phyloP scores from a whole-genome alignment of 2,329 filamentous ascomycete genomes.

The Arthrinium puccinioides region DNA sequence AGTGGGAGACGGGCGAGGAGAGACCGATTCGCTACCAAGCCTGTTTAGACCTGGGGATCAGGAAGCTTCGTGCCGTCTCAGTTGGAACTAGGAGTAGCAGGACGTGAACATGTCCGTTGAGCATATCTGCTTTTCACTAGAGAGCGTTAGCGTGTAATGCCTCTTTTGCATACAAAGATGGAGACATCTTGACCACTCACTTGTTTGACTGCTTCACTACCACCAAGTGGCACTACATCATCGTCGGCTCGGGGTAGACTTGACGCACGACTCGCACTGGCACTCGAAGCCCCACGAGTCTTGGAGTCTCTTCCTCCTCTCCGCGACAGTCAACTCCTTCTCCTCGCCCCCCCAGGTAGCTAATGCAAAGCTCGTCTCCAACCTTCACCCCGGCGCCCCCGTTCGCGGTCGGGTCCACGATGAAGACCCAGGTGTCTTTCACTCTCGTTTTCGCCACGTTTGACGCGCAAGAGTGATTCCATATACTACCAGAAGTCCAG shows the following conservation, averaged over 20 bases:
- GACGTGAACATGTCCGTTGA: too few relatives aligned
- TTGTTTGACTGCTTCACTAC: too few relatives aligned
- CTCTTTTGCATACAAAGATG: too few relatives aligned
- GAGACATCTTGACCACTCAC: too few relatives aligned
- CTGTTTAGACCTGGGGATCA: too few relatives aligned
- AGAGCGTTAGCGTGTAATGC: too few relatives aligned
- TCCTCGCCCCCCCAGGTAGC: constrained; percentile 3
- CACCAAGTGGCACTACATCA: too few relatives aligned
- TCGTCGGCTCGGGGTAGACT: too few relatives aligned
- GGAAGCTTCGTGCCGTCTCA: too few relatives aligned
- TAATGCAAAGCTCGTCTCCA: constrained; percentile 4
- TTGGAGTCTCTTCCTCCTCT: neutral
- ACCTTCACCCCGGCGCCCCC: neutral
- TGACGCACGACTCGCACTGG: constrained; percentile 1
- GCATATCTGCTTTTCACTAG: too few relatives aligned
- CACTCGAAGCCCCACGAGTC: constrained; percentile 1
- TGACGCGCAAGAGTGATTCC: constrained; percentile 3
- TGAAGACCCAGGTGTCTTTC: constrained; percentile 1
- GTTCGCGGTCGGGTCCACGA: neutral
- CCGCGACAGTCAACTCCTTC: neutral
- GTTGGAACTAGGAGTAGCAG: too few relatives aligned
- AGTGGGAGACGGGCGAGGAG: neutral
- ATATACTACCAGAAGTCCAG: constrained; percentile 3
- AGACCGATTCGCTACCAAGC: too few relatives aligned
- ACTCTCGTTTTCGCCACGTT: constrained; percentile 1